Evolutionary conservation across 805 yeast genomes (phyloP), one percentile per base, ranked within the genome.

Genomic region (Lachancea cidri): DNA sequence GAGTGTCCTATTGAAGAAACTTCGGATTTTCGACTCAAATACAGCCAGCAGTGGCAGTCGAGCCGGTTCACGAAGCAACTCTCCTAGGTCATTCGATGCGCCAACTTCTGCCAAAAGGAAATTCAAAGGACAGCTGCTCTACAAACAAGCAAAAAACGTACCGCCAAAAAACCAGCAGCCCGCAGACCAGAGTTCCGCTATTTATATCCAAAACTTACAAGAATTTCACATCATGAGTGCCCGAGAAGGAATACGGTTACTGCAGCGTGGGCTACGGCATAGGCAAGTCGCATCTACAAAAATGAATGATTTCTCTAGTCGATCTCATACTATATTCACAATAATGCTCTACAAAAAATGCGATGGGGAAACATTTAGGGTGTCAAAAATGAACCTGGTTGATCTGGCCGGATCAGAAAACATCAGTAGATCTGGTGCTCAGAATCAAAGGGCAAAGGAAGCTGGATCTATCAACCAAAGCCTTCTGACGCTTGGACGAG

Each of bases 341-440:
- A 71, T 84, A 20, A 73, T 72, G 34, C 60, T 84, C 24, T 75
- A 73, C 54, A 76, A 70, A 51, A 72, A 71, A 67, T 75, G 37
- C 62, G 69, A 62, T 15, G 65, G 64, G 17, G 80, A 76, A 42
- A 50, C 67, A 17, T 72, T 73, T 45, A 66, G 79, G 46, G 63
- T 73, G 17, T 79, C 88, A 5, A 87, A 86, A 54, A 77, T 87
- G 70, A 87, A 89, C 58, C 67, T 89, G 17, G 98, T 91, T 4
- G 98, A 91, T 66, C 70, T 91, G 48, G 98, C 98, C 0, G 98
- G 98, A 0, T 85, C 95, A 4, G 98, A 91, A 60, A 89, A 89
- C 58, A 82, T 91, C 40, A 77, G 74, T 51, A 70, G 87, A 53
- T 85, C 96, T 0, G 98, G 98, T 2, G 96, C 97, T 0, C 71